These are phyloP conservation scores for Magnaporthiopsis rhizophila DNA, from an alignment of 2,329 filamentous ascomycete genomes.

Conservation along the genomic window DNA sequence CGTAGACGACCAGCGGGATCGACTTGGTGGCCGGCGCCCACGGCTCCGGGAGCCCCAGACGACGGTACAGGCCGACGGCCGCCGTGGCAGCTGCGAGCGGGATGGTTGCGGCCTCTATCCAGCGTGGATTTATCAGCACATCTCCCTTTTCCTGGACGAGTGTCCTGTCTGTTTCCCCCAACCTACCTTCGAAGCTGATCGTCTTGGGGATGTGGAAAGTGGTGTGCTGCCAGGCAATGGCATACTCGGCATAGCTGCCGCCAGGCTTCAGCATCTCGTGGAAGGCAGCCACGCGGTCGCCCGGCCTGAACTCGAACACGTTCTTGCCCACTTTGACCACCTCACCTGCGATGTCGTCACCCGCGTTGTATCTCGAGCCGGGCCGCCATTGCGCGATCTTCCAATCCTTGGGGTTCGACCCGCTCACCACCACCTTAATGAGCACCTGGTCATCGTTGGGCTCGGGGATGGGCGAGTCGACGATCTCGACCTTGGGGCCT, in stretches of 20 bases:
- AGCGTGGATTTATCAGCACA: neutral
- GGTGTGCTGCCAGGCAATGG: slow-evolving; percentile 44
- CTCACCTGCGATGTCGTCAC: slow-evolving; percentile 14
- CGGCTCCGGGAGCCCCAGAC: slow-evolving; percentile 38
- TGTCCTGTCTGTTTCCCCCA: too few relatives aligned
- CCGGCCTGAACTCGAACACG: slow-evolving; percentile 19
- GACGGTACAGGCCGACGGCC: slow-evolving; percentile 39
- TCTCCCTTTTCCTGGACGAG: neutral
- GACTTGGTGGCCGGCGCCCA: slow-evolving; percentile 28
- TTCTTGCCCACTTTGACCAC: slow-evolving; percentile 12
- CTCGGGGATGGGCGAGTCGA: slow-evolving; percentile 31
- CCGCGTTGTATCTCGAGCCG: slow-evolving; percentile 10
- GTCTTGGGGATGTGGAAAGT: slow-evolving; percentile 46
- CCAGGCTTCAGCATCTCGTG: slow-evolving; percentile 41
- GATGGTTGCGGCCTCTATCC: slow-evolving; percentile 44
- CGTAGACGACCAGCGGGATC: slow-evolving; percentile 40
- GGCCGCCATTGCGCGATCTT: slow-evolving; percentile 7
- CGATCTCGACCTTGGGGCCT: slow-evolving; percentile 27
- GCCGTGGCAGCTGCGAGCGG: slow-evolving; percentile 48
- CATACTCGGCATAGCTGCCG: slow-evolving; percentile 55
- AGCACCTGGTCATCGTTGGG: slow-evolving; percentile 28
- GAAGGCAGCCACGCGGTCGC: slow-evolving; percentile 40
- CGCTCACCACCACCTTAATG: slow-evolving; percentile 14
- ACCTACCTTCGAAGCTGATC: slow-evolving; percentile 35
- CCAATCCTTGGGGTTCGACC: slow-evolving; percentile 16